Percentiles rank a stretch among this genome's conserved stretches.
Evolutionary conservation across 306 rosid genomes (phyloP).

Genomic region (Quercus dentata): DNA sequence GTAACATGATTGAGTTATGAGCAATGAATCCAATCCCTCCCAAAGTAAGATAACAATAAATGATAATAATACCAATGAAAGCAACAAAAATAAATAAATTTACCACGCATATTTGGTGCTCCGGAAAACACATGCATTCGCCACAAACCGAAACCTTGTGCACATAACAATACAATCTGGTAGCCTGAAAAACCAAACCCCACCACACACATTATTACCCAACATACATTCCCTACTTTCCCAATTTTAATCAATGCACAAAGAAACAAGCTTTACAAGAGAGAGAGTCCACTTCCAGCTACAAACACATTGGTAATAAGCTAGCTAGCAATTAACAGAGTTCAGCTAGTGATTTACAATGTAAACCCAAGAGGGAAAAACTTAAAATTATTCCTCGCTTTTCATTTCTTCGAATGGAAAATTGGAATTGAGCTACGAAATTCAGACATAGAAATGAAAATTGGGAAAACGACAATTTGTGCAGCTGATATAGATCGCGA

Average conservation of each 20-base stretch:
- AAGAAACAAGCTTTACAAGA: neutral
- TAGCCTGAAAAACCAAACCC: conserved; percentile 67
- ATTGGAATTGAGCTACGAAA: neutral
- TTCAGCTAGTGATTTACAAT: neutral
- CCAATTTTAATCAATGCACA: conserved; percentile 1
- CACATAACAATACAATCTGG: conserved; percentile 93
- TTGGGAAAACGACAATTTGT: neutral
- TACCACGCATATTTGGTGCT: conserved; percentile 96
- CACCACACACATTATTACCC: neutral
- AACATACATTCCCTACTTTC: neutral
- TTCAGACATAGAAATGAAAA: neutral
- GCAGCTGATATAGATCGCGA: conserved; percentile 32
- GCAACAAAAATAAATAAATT: conserved; percentile 5
- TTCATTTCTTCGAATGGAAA: neutral
- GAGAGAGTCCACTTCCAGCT: neutral
- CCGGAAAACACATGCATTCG: conserved; percentile 94
- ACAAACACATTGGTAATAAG: neutral
- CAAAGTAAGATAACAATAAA: neutral
- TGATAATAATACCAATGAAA: neutral
- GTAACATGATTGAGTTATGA: neutral
- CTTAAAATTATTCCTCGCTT: neutral
- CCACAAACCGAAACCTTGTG: conserved; percentile 99
- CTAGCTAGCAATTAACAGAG: neutral
- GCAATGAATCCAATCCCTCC: neutral
- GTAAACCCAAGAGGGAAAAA: neutral